Conservation (phyloP, 2,329 filamentous ascomycete genomes). For the Colletotrichum sp. region DNA sequence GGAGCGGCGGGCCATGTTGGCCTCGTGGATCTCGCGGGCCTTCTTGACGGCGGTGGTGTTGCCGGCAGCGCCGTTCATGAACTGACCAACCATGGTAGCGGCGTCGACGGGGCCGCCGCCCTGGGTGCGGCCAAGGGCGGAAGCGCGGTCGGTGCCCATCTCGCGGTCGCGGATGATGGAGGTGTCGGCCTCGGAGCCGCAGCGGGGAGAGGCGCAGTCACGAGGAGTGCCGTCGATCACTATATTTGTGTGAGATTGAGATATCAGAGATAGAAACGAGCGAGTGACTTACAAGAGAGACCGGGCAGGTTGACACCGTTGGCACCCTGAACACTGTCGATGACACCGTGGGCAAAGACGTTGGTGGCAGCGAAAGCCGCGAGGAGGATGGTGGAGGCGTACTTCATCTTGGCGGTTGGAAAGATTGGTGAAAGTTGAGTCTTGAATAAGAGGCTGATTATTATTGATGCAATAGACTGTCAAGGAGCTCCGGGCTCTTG, state of each 20-base stretch:
- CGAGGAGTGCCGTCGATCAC: constrained; percentile 70
- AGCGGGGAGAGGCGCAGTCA: constrained; percentile 65
- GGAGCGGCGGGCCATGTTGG: constrained; percentile 36
- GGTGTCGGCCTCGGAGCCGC: constrained; percentile 70
- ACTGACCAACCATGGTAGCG: constrained; percentile 58
- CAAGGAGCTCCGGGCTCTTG: constrained; percentile 20
- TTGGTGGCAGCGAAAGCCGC: constrained; percentile 40
- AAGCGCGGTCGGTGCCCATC: constrained; percentile 53
- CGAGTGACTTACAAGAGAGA: constrained; percentile 35
- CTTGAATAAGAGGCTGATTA: neutral
- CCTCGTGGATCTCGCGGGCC: constrained; percentile 43
- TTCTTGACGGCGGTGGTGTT: constrained; percentile 43
- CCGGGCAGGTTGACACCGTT: constrained; percentile 68
- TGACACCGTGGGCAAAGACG: constrained; percentile 62
- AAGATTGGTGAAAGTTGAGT: constrained; percentile 8
- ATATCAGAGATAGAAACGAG: neutral
- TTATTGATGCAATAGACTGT: neutral
- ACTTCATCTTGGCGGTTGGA: constrained; percentile 19
- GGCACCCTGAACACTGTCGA: constrained; percentile 60
- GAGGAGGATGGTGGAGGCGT: constrained; percentile 40
- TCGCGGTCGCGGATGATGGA: constrained; percentile 69
- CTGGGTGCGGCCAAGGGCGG: constrained; percentile 68
- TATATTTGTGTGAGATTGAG: constrained; percentile 22
- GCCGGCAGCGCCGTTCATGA: constrained; percentile 54
- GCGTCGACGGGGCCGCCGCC: constrained; percentile 64